Base-by-base conservation (phyloP, 495 filamentous ascomycete genomes). In the Hypoxylon fuscum region DNA sequence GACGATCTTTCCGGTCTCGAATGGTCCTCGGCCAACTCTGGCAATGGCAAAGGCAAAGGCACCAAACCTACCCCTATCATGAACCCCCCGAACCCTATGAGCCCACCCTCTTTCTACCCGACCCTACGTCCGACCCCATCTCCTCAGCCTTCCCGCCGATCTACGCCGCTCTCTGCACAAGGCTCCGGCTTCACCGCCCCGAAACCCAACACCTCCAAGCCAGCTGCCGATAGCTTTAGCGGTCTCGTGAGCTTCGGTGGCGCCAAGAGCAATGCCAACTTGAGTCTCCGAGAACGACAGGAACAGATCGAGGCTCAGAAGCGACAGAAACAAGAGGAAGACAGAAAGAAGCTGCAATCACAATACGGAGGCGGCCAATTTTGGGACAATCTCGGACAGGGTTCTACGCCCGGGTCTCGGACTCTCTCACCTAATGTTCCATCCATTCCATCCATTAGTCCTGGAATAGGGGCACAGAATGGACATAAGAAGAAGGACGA, bases 201-300 rank as follows among this genome's bases (percentile, higher is more conserved):
- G 80, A 79, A 75, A 15, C 80, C 86, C 0, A 85, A 87, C 63
- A 66, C 84, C 3, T 69, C 85, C 5, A 89, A 88, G 31, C 83
- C 89, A 1, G 79, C 83, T 4, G 83, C 83, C 49, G 94, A 97
- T 72, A 96, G 90, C 78, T 98, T 98, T 71, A 89, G 93, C 60
- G 92, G 89, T 68, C 80, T 98, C 15, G 88, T 97, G 17, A 88
- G 85, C 38, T 91, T 94, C 57, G 85, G 85, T 42, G 76, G 85
- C 10, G 81, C 86, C n/a, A 89, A 89, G 64, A 68, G 79, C 22
- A 81, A 74, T n/a, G 87, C 83, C 71, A 93, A 88, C 57, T 77
- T 96, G 0, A 90, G 88, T 1, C 81, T 98, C 5, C 83, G 88
- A 52, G 92, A 98, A 71, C 91, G 91, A 56, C 94, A 97, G 73